phyloP scores from a whole-genome alignment of 495 filamentous ascomycete species.

The Letharia columbiana region DNA sequence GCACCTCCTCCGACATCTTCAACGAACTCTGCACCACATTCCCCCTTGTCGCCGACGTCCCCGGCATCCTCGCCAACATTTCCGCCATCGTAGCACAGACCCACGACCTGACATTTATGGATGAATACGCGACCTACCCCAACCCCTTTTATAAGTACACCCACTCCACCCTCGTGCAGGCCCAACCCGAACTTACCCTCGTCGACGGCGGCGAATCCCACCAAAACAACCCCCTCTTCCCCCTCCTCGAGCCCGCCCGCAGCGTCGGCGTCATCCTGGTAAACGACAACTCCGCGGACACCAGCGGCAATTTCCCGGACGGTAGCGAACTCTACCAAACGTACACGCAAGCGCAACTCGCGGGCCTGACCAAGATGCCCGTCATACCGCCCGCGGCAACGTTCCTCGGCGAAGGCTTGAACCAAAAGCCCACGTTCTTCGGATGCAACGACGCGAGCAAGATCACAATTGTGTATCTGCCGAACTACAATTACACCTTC shows the following conservation, averaged over 20 bases:
- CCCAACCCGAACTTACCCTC: constrained; percentile 30
- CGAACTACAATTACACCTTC: constrained; percentile 34
- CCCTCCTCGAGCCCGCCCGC: constrained; percentile 35
- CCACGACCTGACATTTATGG: constrained; percentile 23
- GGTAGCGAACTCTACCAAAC: constrained; percentile 36
- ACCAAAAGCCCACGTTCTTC: constrained; percentile 38
- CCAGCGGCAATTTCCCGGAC: constrained; percentile 35
- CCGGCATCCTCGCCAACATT: constrained; percentile 19
- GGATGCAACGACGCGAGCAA: constrained; percentile 33
- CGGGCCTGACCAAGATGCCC: constrained; percentile 33
- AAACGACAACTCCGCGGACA: constrained; percentile 40
- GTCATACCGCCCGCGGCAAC: constrained; percentile 31
- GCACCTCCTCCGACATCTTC: constrained; percentile 36
- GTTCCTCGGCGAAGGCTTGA: constrained; percentile 34
- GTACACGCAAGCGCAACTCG: constrained; percentile 31
- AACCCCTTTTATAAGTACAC: constrained; percentile 40
- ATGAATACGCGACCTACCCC: constrained; percentile 33
- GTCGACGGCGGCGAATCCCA: constrained; percentile 37
- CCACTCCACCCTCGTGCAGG: constrained; percentile 27
- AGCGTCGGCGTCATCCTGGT: constrained; percentile 38
- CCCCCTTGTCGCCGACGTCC: constrained; percentile 15
- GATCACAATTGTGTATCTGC: constrained; percentile 37
- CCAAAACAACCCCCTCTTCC: constrained; percentile 42
- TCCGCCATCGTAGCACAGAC: constrained; percentile 21
- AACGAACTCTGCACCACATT: constrained; percentile 28